Base-by-base conservation (phyloP, 257 asterid species). In the Asclepias syriaca region DNA sequence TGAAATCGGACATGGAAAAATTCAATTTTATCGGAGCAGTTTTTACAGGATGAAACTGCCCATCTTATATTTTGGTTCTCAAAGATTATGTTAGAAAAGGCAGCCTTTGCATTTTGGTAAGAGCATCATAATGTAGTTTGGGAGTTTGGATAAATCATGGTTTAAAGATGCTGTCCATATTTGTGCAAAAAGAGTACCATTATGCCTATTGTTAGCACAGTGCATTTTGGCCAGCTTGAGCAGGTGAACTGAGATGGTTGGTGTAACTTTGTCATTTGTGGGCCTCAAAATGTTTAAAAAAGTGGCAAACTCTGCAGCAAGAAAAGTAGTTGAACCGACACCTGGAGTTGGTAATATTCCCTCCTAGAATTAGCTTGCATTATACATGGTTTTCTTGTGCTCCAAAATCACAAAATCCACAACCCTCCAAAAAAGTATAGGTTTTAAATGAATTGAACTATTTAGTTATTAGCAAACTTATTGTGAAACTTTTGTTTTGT, bases 251-350 rank as follows among this genome's bases (percentile, higher is more conserved):
- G 49, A 2, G 5, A 6, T 32, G 40, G 11, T 43, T 43, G 48
- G 11, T 7, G 48, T 43, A 6, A 43, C 11, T 3, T 6, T 54
- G 2, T 19, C 22, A 6, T 18, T 54, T 19, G 59, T 54, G 59
- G 59, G 37, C 37, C 22, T 21, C 56, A 0, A 57, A 57, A 2
- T 9, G 10, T 18, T 22, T 5, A 19, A 10, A 50, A 16, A 21
- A 0, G 14, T 57, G 18, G 34, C 19, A 3, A 3, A 24, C 29
- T 60, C 19, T 29, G 45, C 66, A 15, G 46, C 45, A 60, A 32
- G 66, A 32, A 32, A 15, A 15, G 66, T 6, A 14, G n/a, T 60
- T 60, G 46, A 60, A 60, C 66, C 66, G 66, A 60, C 66, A 13
- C 45, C 37, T 32, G 34, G 45, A 29, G 13, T 29, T 32, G 34